Evolutionary conservation across 495 filamentous ascomycete genomes (phyloP).

Genomic region (Lasiosphaeria hispida): DNA sequence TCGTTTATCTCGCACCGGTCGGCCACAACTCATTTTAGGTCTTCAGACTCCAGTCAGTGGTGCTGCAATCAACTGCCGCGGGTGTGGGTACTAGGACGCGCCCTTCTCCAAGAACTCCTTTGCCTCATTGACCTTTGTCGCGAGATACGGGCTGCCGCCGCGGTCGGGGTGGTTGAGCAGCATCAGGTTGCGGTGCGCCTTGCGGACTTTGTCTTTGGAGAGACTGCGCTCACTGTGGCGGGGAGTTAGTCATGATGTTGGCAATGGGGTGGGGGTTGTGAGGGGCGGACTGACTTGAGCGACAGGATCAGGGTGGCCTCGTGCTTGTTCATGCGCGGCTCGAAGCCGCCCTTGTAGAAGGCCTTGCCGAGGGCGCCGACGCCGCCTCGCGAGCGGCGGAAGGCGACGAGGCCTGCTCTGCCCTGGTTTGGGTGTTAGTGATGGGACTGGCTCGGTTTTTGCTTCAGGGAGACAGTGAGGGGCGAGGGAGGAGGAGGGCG

Average conservation of each 20-base stretch:
- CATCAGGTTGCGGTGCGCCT: slow-evolving; percentile 96
- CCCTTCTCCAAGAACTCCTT: slow-evolving; percentile 93
- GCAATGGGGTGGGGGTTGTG: too few species aligned
- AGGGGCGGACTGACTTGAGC: slow-evolving; percentile 65
- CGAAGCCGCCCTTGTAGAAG: slow-evolving; percentile 97
- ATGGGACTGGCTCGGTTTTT: neutral
- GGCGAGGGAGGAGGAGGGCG: slow-evolving; percentile 21
- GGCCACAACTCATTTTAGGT: too few species aligned
- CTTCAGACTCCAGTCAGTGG: too few species aligned
- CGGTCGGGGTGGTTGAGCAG: slow-evolving; percentile 97
- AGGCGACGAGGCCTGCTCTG: slow-evolving; percentile 84
- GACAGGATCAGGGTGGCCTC: slow-evolving; percentile 92
- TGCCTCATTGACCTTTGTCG: slow-evolving; percentile 96
- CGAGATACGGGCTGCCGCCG: slow-evolving; percentile 92
- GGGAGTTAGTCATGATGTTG: slow-evolving; percentile 7
- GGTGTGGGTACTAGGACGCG: slow-evolving; percentile 12
- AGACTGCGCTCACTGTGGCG: slow-evolving; percentile 70
- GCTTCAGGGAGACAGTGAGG: neutral
- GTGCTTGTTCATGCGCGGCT: slow-evolving; percentile 83
- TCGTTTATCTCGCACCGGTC: too few species aligned
- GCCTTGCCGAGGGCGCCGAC: slow-evolving; percentile 77
- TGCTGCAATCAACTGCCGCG: too few species aligned
- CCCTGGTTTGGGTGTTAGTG: slow-evolving; percentile 54
- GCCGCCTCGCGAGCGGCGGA: slow-evolving; percentile 76
- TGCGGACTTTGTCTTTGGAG: slow-evolving; percentile 89